phyloP scores from a whole-genome alignment of 176 grass and related monocot species.

The Chrysopogon serrulatus region DNA sequence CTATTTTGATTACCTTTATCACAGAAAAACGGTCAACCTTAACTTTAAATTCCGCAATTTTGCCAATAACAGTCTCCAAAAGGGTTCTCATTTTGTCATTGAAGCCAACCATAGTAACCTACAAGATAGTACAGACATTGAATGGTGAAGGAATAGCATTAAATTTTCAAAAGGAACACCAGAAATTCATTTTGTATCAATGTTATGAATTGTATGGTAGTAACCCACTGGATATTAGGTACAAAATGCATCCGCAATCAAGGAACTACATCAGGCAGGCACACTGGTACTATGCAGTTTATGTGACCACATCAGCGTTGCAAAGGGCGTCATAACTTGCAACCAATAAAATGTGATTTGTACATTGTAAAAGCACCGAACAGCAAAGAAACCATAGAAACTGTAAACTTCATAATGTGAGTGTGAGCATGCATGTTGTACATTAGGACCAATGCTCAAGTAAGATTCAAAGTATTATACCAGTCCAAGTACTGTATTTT shows the following conservation, averaged over 20 bases:
- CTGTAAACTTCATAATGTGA: not conserved
- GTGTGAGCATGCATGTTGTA: constrained; percentile 15
- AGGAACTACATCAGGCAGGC: not conserved
- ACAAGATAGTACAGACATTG: constrained; percentile 18
- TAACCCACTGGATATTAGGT: constrained; percentile 8
- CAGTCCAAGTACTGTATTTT: not conserved
- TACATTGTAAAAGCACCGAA: not conserved
- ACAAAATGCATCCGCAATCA: not conserved
- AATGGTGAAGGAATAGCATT: not conserved
- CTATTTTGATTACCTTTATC: constrained; percentile 70
- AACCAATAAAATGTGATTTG: not conserved
- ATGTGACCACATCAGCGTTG: not conserved
- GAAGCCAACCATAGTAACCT: constrained; percentile 85
- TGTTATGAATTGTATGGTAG: not conserved
- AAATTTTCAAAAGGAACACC: not conserved
- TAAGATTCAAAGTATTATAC: not conserved
- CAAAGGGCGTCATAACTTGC: not conserved
- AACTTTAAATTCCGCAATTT: constrained; percentile 83
- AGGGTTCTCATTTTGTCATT: constrained; percentile 99
- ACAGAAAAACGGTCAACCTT: constrained; percentile 80
- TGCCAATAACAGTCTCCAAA: constrained; percentile 80
- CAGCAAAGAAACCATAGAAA: not conserved
- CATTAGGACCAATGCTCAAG: not conserved
- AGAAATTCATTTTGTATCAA: constrained; percentile 6
- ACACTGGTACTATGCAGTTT: not conserved